Evolutionary conservation across 169 alveolate genomes (phyloP).

Genomic region (Plasmodium cynomolgi): DNA sequence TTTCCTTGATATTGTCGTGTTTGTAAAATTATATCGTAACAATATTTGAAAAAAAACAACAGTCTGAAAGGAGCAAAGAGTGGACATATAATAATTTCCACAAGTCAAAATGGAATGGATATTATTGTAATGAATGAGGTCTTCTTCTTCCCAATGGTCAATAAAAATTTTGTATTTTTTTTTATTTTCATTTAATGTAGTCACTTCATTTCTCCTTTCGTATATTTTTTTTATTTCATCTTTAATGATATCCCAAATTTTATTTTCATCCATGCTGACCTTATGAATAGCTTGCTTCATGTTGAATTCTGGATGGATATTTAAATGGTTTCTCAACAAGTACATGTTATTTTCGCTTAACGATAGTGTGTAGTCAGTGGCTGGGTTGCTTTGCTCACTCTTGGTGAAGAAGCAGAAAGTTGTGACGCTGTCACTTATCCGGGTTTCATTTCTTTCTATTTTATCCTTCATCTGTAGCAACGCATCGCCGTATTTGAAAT

Average conservation of each 20-base stretch:
- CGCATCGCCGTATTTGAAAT: neutral
- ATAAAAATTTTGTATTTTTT: constrained; percentile 39
- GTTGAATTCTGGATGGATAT: constrained; percentile 25
- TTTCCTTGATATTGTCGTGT: constrained; percentile 7
- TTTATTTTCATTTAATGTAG: constrained; percentile 40
- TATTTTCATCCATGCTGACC: constrained; percentile 7
- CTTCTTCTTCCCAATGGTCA: constrained; percentile 70
- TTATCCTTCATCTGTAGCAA: neutral
- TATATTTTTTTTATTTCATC: constrained; percentile 20
- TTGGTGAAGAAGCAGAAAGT: constrained; percentile 27
- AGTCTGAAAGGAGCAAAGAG: constrained; percentile 20
- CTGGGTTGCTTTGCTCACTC: neutral
- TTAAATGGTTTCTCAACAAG: neutral
- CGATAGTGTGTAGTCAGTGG: constrained; percentile 26
- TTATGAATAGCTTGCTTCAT: constrained; percentile 3
- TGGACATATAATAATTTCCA: constrained; percentile 16
- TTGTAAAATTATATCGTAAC: constrained; percentile 39
- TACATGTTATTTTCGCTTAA: constrained; percentile 31
- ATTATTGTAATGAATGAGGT: constrained; percentile 55
- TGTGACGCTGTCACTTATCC: neutral
- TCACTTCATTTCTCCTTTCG: constrained; percentile 22
- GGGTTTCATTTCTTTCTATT: neutral
- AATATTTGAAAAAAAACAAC: constrained; percentile 22
- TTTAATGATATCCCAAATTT: constrained; percentile 45
- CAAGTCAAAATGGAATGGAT: constrained; percentile 23